Base-by-base conservation (phyloP, 164 flowering plant species). In the Saururus chinensis region DNA sequence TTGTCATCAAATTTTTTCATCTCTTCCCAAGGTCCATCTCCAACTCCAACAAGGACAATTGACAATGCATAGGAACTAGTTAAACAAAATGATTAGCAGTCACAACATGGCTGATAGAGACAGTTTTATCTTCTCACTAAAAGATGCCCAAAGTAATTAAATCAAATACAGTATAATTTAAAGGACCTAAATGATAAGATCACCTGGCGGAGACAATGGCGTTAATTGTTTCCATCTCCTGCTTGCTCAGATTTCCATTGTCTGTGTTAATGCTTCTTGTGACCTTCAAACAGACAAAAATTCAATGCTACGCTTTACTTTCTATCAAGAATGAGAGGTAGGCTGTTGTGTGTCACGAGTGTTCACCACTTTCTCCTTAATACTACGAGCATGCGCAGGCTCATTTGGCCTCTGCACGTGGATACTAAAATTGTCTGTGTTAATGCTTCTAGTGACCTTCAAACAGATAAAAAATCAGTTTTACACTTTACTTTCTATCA, bases 1-100 rank as follows among this genome's bases (percentile, higher is more conserved):
- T 91, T 87, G 63, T 91, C 98, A 67, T 91, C 98, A 70, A 91
- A 88, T 75, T 86, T 83, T 59, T 66, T 75, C 98, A 91, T 91
- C 85, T 81, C 84, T 69, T 88, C 96, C 96, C 93, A 89, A 10
- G 96, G 96, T 49, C 96, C 96, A 81, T 89, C 96, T 60, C 96
- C 96, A 64, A 91, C 98, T 57, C 98, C 98, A 51, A 91, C 98
- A 23, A 91, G 67, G 42, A 91, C 68, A 64, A 91, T 88, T 10
- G 98, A 88, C 74, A 91, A 56, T 1, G 98, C 95, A 60, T 80
- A 82, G 1, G 58, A 55, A 30, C 58, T 55, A 53, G 58, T 30
- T 23, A 24, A 19, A 30, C 25, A 55, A 2, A 7, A 9, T 6
- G 13, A 24, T 24, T 12, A 55, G 35, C 35, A 55, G 5, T 23